Percentiles rank a stretch among this genome's conserved stretches.
Conservation (phyloP, 129 eudicot species). For the Lonicera japonica region DNA sequence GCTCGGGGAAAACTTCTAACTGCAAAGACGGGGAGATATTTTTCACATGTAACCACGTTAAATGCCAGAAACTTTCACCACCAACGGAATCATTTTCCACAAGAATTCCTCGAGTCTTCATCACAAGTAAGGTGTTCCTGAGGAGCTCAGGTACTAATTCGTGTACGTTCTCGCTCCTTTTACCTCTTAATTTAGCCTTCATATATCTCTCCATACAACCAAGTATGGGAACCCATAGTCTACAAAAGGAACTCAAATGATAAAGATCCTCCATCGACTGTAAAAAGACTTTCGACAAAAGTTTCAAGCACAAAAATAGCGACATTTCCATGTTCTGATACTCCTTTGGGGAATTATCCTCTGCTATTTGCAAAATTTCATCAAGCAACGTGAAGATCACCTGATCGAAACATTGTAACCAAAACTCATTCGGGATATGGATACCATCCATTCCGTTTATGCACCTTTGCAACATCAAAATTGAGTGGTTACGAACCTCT, state of each 20-base stretch:
- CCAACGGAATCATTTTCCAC: slow-evolving; percentile 34
- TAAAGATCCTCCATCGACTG: slow-evolving; percentile 39
- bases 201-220: slow-evolving; percentile 48
- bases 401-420: slow-evolving; percentile 61
- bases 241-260: slow-evolving; percentile 36
- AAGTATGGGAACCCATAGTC: slow-evolving; percentile 57
- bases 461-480: slow-evolving; percentile 48
- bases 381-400: slow-evolving; percentile 53
- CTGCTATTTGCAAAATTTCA: slow-evolving; percentile 54
- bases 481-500: slow-evolving; percentile 62
- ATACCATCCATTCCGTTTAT: slow-evolving; percentile 51
- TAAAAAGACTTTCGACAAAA: slow-evolving; percentile 42
- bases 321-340: slow-evolving; percentile 66
- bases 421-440: slow-evolving; percentile 39
- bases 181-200: slow-evolving; percentile 65
- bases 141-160: slow-evolving; percentile 59
- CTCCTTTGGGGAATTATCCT: slow-evolving; percentile 46
- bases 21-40: slow-evolving; percentile 57
- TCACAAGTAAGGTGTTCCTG: slow-evolving; percentile 48
- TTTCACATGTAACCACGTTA: slow-evolving; percentile 67
- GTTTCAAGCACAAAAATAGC: slow-evolving; percentile 42
- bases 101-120: slow-evolving; percentile 60
- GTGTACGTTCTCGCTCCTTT: slow-evolving; percentile 55
- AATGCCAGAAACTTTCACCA: slow-evolving; percentile 58
- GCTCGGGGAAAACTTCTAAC: slow-evolving; percentile 41